Conservation (phyloP, 1,139 yeast species). For the Hansenula sp. region DNA sequence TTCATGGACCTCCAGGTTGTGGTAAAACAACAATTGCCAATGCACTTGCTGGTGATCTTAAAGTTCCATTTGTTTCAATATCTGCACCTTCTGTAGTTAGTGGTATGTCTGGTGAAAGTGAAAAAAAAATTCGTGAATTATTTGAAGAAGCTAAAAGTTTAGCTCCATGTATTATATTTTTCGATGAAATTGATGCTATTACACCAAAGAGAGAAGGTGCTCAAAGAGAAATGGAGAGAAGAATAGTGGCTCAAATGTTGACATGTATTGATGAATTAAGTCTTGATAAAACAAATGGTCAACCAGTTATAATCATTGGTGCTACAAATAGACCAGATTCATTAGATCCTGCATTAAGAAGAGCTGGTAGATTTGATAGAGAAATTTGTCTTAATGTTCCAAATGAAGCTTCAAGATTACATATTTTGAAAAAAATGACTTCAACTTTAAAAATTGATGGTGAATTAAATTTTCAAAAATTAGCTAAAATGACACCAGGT, state of each 20-base stretch:
- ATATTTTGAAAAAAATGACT: slow-evolving; percentile 75
- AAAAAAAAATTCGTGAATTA: slow-evolving; percentile 85
- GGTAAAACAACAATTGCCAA: slow-evolving; percentile 97
- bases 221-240: slow-evolving; percentile 95
- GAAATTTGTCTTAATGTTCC: slow-evolving; percentile 95
- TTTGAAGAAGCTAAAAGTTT: slow-evolving; percentile 87
- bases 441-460: slow-evolving; percentile 61
- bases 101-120: slow-evolving; percentile 99
- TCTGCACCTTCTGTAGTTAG: slow-evolving; percentile 97
- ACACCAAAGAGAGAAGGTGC: slow-evolving; percentile 99
- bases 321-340: slow-evolving; percentile 98
- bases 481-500: slow-evolving; percentile 95
- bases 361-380: slow-evolving; percentile 96
- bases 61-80: slow-evolving; percentile 85
- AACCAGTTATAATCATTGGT: slow-evolving; percentile 92
- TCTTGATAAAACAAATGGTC: slow-evolving; percentile 82
- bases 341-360: slow-evolving; percentile 88
- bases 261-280: slow-evolving; percentile 93
- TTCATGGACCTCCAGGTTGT: slow-evolving; percentile 99
- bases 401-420: slow-evolving; percentile 74
- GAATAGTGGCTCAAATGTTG: slow-evolving; percentile 91
- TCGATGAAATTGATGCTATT: slow-evolving; percentile 96
- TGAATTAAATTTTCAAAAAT: slow-evolving; percentile 60
- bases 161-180: slow-evolving; percentile 90
- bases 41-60: slow-evolving; percentile 91